Percentiles rank a stretch among this genome's conserved stretches.
These are phyloP conservation scores for Microdochium nivale DNA, from an alignment of 2,329 filamentous ascomycete genomes.

Conservation along the genomic window DNA sequence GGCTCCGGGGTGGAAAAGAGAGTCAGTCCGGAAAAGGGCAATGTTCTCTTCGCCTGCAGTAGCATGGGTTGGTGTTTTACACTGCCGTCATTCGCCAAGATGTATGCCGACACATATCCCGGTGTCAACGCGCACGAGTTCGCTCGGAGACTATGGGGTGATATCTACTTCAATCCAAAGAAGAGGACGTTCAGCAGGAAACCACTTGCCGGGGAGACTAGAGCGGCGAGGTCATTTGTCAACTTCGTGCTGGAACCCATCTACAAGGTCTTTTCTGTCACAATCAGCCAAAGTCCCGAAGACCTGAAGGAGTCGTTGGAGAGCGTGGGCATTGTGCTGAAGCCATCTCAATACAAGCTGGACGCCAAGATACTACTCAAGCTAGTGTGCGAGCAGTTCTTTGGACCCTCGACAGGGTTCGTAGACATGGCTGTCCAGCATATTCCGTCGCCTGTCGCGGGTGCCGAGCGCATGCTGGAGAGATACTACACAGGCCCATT, in stretches of 20 bases:
- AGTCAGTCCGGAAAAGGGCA: conserved; percentile 91
- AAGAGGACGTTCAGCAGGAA: conserved; percentile 91
- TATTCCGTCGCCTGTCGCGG: conserved; percentile 76
- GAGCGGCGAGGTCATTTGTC: conserved; percentile 78
- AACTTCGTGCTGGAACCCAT: conserved; percentile 94
- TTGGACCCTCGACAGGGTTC: conserved; percentile 80
- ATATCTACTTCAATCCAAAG: conserved; percentile 89
- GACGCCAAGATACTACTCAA: conserved; percentile 86
- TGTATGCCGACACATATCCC: conserved; percentile 86
- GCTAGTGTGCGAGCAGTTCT: conserved; percentile 90
- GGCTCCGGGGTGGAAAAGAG: conserved; percentile 70
- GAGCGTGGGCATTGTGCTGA: conserved; percentile 73
- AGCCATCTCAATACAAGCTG: conserved; percentile 84
- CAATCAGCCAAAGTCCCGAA: conserved; percentile 81
- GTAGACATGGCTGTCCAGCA: conserved; percentile 93
- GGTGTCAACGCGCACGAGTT: conserved; percentile 79
- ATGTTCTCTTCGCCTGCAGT: conserved; percentile 92
- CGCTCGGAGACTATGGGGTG: conserved; percentile 81
- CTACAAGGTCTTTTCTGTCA: conserved; percentile 95
- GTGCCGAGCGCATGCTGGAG: conserved; percentile 67
- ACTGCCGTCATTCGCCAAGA: conserved; percentile 84
- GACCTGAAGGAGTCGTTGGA: conserved; percentile 73
- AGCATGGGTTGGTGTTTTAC: conserved; percentile 97
- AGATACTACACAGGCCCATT: conserved; percentile 87
- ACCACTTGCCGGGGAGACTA: conserved; percentile 57